Evolutionary conservation across 1,139 yeast species (phyloP).

Genomic region (Saccharomycopsis crataegensis): DNA sequence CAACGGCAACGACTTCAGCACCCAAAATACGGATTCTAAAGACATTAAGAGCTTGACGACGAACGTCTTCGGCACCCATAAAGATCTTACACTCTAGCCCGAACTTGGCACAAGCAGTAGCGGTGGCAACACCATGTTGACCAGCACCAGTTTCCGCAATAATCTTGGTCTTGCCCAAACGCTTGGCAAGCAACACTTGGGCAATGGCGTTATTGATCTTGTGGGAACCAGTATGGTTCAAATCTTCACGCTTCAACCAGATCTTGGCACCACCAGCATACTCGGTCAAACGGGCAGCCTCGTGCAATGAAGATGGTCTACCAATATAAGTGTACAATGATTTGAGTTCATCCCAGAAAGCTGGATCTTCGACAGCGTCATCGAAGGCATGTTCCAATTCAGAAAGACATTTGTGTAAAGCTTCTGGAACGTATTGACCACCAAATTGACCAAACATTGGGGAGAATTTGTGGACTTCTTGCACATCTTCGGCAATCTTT

Average conservation of each 20-base stretch:
- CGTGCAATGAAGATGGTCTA: constrained; percentile 88
- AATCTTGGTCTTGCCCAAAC: constrained; percentile 83
- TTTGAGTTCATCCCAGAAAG: constrained; percentile 88
- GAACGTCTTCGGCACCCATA: constrained; percentile 99
- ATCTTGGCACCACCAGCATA: constrained; percentile 94
- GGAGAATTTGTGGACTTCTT: constrained; percentile 53
- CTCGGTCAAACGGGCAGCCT: constrained; percentile 84
- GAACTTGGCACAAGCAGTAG: constrained; percentile 97
- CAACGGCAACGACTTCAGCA: constrained; percentile 88
- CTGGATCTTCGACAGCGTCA: constrained; percentile 78
- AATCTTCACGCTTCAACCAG: constrained; percentile 97
- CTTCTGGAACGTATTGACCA: constrained; percentile 98
- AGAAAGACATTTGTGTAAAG: constrained; percentile 80
- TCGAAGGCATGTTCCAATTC: constrained; percentile 87
- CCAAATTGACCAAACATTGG: constrained; percentile 92
- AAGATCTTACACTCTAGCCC: constrained; percentile 93
- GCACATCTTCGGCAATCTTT: constrained; percentile 33
- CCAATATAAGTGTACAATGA: constrained; percentile 86
- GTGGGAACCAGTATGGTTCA: constrained; percentile 97
- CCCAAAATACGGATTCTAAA: constrained; percentile 96
- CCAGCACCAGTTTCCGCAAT: constrained; percentile 99
- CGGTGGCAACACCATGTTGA: constrained; percentile 99
- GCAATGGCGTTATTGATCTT: constrained; percentile 95
- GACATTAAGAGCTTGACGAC: constrained; percentile 96
- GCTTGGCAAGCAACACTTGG: constrained; percentile 83